Conservation (phyloP, 2,329 filamentous ascomycete species). For the Alternaria sp. region DNA sequence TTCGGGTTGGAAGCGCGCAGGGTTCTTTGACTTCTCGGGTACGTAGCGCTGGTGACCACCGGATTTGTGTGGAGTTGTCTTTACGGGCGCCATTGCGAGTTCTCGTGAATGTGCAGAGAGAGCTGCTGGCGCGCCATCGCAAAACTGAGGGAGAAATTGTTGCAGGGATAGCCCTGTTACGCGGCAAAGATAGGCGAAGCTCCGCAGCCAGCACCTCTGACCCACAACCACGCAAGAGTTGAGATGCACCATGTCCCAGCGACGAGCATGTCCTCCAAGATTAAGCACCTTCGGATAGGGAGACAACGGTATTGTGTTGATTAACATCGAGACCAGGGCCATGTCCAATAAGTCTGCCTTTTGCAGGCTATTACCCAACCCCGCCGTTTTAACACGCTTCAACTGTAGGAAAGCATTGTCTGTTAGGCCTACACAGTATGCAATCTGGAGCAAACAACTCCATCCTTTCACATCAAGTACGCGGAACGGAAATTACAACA, state of each 20-base stretch:
- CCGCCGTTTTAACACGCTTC: background rate
- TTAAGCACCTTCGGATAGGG: background rate
- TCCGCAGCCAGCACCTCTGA: slow-evolving; percentile 22
- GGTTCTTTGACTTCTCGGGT: slow-evolving; percentile 22
- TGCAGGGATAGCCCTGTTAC: slow-evolving; percentile 39
- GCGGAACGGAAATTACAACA: background rate
- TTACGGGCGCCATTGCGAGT: slow-evolving; percentile 41
- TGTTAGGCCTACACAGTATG: background rate
- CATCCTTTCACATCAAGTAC: background rate
- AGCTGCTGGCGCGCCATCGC: slow-evolving; percentile 25
- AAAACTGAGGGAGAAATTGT: slow-evolving; percentile 43
- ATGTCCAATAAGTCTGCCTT: background rate
- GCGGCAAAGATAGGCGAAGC: slow-evolving; percentile 27
- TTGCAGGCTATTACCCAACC: background rate
- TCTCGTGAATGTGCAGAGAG: slow-evolving; percentile 22
- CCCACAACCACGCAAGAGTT: background rate
- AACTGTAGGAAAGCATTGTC: background rate
- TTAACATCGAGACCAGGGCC: background rate
- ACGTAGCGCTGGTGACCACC: slow-evolving; percentile 34
- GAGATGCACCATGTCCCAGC: background rate
- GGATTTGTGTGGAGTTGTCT: slow-evolving; percentile 32
- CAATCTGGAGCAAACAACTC: too few species aligned
- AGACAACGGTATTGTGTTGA: background rate
- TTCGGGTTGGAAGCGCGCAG: slow-evolving; percentile 23
- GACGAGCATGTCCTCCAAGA: background rate